A percentile compares a stretch with the other conserved stretches of the same genome.
Conservation (phyloP, 2,329 filamentous ascomycete genomes). For the Botrytis galanthina region DNA sequence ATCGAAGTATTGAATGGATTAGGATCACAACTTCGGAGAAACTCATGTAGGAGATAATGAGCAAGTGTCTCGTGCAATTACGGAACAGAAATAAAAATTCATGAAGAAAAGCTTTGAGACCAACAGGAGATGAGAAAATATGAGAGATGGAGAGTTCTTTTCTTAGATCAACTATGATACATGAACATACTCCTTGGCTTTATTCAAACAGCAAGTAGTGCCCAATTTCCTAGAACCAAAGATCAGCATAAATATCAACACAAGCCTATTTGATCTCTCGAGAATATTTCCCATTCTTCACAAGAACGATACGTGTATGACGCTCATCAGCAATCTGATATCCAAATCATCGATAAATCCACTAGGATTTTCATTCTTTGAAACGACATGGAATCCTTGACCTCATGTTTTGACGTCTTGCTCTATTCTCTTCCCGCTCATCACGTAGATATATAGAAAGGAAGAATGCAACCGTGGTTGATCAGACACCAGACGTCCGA, state of each 20-base stretch:
- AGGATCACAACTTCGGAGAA: neutral
- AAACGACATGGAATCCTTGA: neutral
- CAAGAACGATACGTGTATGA: neutral
- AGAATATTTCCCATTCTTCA: neutral
- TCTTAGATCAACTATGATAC: slow-evolving; percentile 23
- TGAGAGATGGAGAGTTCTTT: neutral
- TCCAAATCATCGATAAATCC: neutral
- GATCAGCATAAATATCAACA: neutral
- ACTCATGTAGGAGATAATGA: neutral
- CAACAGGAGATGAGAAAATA: neutral
- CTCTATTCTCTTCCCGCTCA: neutral
- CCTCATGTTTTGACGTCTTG: neutral
- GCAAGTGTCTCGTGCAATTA: neutral
- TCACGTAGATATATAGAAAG: neutral
- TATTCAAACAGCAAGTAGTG: neutral
- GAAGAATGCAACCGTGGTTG: neutral
- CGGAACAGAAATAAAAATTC: neutral
- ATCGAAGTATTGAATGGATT: neutral
- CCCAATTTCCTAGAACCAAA: neutral
- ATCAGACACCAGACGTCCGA: neutral
- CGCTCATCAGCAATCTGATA: neutral
- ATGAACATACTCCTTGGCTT: neutral
- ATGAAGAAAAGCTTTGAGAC: neutral
- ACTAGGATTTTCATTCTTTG: neutral
- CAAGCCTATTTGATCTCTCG: neutral